phyloP scores from a whole-genome alignment of 164 flowering plant species.

The Cinnamomum chago region DNA sequence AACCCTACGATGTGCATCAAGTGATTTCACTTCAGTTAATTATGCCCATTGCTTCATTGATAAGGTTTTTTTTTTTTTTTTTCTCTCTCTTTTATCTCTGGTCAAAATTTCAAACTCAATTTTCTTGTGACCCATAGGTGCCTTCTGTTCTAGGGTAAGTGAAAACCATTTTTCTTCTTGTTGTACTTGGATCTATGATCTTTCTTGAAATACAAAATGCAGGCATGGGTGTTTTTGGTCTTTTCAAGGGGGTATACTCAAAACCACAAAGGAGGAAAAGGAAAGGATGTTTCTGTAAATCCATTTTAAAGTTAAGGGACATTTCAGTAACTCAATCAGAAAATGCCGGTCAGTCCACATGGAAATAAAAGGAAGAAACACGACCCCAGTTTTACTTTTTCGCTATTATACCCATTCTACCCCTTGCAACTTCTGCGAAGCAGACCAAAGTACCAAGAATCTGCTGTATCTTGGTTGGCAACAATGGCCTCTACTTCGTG shows the following conservation, averaged over 20 bases:
- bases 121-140: too few relatives aligned
- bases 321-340: background rate
- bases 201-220: too few relatives aligned
- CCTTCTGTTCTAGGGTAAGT: too few relatives aligned
- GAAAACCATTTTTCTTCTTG: too few relatives aligned
- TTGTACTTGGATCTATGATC: background rate
- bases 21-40: too few relatives aligned
- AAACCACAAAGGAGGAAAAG: background rate
- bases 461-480: slow-evolving; percentile 1
- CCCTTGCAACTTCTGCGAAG: slow-evolving; percentile 1
- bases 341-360: background rate
- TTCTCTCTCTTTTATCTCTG: too few relatives aligned
- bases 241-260: background rate
- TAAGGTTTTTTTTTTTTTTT: too few relatives aligned
- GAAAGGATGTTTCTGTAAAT: background rate
- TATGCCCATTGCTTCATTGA: background rate
- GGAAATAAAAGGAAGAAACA: background rate
- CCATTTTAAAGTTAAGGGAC: background rate
- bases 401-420: background rate
- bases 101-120: too few relatives aligned
- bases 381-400: background rate
- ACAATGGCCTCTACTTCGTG: background rate
- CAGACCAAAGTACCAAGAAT: background rate
- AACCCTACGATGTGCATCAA: too few relatives aligned
- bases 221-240: background rate